A percentile compares a stretch with the other conserved stretches of the same genome.
Conservation (phyloP, 305 asterid genomes). For the Fraxinus baroniana region DNA sequence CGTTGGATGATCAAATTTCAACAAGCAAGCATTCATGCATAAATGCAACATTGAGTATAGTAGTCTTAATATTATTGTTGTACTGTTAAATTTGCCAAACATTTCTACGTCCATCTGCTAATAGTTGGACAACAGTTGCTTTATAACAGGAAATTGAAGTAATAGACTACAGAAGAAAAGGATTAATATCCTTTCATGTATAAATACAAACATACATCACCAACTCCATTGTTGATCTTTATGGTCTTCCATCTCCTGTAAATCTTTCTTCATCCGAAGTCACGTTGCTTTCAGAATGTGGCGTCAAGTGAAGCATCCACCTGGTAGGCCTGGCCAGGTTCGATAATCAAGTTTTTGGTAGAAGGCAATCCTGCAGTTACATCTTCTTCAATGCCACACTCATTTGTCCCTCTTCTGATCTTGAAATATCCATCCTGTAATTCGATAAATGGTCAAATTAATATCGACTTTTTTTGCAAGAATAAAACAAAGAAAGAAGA, state of each 20-base stretch:
- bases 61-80: neutral
- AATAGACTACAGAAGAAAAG: neutral
- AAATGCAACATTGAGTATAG: neutral
- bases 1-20: neutral
- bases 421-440: slow-evolving; percentile 89
- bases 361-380: slow-evolving; percentile 83
- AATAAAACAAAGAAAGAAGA: neutral
- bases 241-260: neutral
- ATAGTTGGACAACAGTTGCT: neutral
- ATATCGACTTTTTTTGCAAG: neutral
- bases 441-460: slow-evolving; percentile 3
- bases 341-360: slow-evolving; percentile 42
- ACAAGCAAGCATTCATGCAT: neutral
- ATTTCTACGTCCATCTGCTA: neutral
- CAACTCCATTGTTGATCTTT: neutral
- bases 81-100: neutral
- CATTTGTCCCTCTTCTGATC: slow-evolving; percentile 84
- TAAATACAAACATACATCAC: neutral
- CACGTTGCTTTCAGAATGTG: slow-evolving; percentile 34
- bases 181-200: neutral
- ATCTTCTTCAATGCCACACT: slow-evolving; percentile 84
- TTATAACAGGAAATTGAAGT: neutral
- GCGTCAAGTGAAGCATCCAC: slow-evolving; percentile 42
- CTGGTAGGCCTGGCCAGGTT: slow-evolving; percentile 24
- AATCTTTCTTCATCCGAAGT: neutral